phyloP scores from a whole-genome alignment of 129 eudicot genomes.

The Pulicaria dysenterica region DNA sequence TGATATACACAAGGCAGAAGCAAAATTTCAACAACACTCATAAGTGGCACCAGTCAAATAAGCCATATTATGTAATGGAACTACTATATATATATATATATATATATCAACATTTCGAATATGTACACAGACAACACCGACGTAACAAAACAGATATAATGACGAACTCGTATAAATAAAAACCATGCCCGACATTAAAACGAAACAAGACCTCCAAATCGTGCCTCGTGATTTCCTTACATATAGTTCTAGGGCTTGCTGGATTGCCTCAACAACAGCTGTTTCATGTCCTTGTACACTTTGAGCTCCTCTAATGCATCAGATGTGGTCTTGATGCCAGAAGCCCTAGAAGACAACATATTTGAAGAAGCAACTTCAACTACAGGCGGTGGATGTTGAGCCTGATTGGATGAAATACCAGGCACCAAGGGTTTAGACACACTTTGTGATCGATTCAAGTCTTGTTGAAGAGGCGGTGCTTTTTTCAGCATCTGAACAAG shows the following conservation, averaged over 20 bases:
- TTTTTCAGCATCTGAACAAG: conserved; percentile 76
- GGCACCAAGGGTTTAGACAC: conserved; percentile 35
- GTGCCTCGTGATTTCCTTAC: background rate
- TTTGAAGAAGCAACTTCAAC: conserved; percentile 33
- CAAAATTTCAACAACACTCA: conserved; percentile 20
- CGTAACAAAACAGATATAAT: conserved; percentile 15
- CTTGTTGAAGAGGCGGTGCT: conserved; percentile 84
- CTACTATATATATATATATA: conserved; percentile 28
- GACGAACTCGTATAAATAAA: conserved; percentile 20
- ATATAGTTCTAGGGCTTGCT: conserved; percentile 22
- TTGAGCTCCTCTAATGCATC: conserved; percentile 92
- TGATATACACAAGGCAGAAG: too few species aligned
- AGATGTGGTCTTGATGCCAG: conserved; percentile 57
- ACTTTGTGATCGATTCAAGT: conserved; percentile 36
- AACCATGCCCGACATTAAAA: conserved; percentile 7
- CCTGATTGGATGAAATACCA: conserved; percentile 19
- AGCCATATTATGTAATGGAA: conserved; percentile 21
- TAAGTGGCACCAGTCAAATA: background rate
- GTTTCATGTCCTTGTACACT: conserved; percentile 64
- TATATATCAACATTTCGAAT: conserved; percentile 31
- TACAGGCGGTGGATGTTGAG: conserved; percentile 27
- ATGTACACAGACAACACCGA: conserved; percentile 32
- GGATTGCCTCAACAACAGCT: conserved; percentile 54
- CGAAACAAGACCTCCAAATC: conserved; percentile 24
- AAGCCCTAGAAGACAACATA: conserved; percentile 43